phyloP scores from a whole-genome alignment of 2,329 filamentous ascomycete genomes.

The Colletotrichum karsti region DNA sequence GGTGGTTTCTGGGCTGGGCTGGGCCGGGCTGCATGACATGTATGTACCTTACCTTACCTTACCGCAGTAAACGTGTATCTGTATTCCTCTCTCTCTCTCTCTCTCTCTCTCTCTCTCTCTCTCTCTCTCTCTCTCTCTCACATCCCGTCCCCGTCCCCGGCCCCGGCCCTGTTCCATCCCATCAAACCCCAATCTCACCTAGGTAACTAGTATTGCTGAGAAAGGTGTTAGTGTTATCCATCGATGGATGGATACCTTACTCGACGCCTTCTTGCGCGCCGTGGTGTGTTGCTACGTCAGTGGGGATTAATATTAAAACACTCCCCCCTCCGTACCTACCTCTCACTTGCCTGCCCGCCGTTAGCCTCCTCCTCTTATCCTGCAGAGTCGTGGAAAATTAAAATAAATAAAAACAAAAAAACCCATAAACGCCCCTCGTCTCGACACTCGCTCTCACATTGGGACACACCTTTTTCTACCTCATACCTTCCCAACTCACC shows the following conservation, averaged over 20 bases:
- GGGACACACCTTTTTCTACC: background rate
- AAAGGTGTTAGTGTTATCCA: background rate
- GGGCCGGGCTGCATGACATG: background rate
- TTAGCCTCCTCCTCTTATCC: slow-evolving; percentile 7
- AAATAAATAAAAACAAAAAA: slow-evolving; percentile 22
- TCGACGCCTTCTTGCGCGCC: background rate
- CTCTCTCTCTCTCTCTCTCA: too few relatives aligned
- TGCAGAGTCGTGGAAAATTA: slow-evolving; percentile 23
- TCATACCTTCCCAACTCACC: background rate
- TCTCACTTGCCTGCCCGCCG: background rate
- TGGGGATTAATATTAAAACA: slow-evolving; percentile 32
- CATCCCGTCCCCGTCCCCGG: background rate
- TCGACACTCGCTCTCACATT: background rate
- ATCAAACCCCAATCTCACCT: background rate
- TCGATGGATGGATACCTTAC: slow-evolving; percentile 1
- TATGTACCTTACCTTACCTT: background rate
- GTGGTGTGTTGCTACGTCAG: slow-evolving; percentile 28
- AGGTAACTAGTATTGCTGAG: too few relatives aligned
- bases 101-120: too few relatives aligned
- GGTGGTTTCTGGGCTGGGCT: too few relatives aligned
- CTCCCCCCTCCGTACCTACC: background rate
- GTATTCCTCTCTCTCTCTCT: too few relatives aligned
- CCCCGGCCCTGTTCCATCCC: background rate
- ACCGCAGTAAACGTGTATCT: too few relatives aligned
- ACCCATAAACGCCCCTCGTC: slow-evolving; percentile 25